Conservation (phyloP, 129 eudicot species). For the Helianthus tuberosus region DNA sequence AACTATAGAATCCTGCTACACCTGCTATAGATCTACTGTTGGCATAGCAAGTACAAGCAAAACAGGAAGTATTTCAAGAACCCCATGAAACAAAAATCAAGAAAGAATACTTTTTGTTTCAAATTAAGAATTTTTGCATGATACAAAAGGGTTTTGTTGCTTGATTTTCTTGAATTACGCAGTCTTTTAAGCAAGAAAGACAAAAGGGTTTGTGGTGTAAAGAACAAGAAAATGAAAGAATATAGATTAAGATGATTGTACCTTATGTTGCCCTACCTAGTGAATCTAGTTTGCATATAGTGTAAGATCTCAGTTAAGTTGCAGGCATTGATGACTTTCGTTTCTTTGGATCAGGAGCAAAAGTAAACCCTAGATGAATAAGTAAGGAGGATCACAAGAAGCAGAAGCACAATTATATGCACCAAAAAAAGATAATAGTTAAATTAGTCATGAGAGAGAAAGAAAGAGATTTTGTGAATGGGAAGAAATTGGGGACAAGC, state of each 20-base stretch:
- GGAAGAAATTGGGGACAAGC: conserved; percentile 17
- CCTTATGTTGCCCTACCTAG: conserved; percentile 31
- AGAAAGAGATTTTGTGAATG: conserved; percentile 14
- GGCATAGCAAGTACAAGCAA: conserved; percentile 9
- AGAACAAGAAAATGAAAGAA: conserved; percentile 16
- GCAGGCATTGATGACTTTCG: conserved; percentile 24
- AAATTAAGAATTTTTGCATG: conserved; percentile 26
- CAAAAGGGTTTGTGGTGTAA: conserved; percentile 6
- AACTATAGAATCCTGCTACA: conserved; percentile 7
- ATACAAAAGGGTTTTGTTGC: conserved; percentile 26
- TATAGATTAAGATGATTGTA: conserved; percentile 23
- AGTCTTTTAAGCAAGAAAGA: conserved; percentile 19
- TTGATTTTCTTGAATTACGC: conserved; percentile 2
- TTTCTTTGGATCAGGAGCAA: conserved; percentile 17
- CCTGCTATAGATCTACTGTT: conserved; percentile 26
- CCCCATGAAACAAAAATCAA: conserved; percentile 23
- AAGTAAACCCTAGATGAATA: conserved; percentile 44
- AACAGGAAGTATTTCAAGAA: conserved; percentile 29
- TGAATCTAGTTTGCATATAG: conserved; percentile 22
- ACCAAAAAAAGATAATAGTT: conserved; percentile 25
- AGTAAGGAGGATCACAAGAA: conserved; percentile 28
- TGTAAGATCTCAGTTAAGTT: conserved; percentile 30
- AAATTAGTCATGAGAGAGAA: conserved; percentile 15
- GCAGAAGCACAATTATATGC: conserved; percentile 39
- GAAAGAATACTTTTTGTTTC: conserved; percentile 18